Base-by-base conservation (phyloP, 306 rosid genomes). In the Hylodesmum podocarpum region DNA sequence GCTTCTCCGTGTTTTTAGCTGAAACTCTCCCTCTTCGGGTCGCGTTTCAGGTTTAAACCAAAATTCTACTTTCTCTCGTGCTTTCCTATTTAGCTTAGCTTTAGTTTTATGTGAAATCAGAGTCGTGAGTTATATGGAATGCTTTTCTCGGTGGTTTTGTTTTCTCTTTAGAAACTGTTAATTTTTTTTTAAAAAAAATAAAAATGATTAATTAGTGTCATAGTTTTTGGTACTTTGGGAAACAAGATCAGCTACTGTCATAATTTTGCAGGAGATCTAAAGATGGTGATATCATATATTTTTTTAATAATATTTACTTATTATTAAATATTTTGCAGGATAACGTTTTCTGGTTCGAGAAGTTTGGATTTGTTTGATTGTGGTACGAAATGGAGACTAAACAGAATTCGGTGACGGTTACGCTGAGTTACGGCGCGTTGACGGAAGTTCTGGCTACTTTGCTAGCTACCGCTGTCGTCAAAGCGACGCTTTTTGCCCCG, bases 381-480 rank as follows among this genome's bases (percentile, higher is more conserved):
- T 69, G 70, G 73, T 78, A 75, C 83, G 84, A 75, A 81, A 93
- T 93, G 97, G 94, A 90, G 76, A 71, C 82, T 66, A 80, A 82
- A 31, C 75, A 81, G 36, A 78, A 82, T 74, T 83, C 85, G 51
- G 75, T 66, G 86, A 87, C 69, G 61, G 88, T 66, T 47, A 75
- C 81, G 85, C 83, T 82, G 65, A 65, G 66, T 86, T 43, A 61
- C 66, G 86, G 89, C 79, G 82, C 81, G 83, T 86, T 86, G 77
- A 76, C 89, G 73, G 88, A 88, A 41, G 89, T 84, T 8, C 62
- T 90, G 19, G 82, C 80, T 6, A 84, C 91, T 76, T 66, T 88
- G 82, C 72, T 92, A n/a, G 75, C 85, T 69, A 86, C 96, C 59
- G 85, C 91, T 80, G 78, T 93, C 76, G 74, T 93, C 80, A 88